Evolutionary conservation across 768 basidiomycete species (phyloP).

Genomic region (Boletus huronensis): DNA sequence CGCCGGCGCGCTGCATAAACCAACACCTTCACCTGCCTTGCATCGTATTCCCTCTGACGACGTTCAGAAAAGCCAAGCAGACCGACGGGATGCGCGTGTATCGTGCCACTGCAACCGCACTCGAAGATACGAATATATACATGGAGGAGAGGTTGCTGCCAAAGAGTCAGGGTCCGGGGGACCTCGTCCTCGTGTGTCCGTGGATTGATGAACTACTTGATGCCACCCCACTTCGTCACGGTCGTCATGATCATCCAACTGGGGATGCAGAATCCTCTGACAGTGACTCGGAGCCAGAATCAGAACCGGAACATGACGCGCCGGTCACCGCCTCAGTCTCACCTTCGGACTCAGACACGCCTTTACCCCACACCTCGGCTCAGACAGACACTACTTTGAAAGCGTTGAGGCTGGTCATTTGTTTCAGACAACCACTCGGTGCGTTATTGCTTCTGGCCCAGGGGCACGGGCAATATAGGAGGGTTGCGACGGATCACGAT

Average conservation of each 20-base stretch:
- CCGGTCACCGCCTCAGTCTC: not conserved
- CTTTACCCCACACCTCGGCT: not conserved
- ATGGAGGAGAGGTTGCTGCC: not conserved
- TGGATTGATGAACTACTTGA: conserved; percentile 18
- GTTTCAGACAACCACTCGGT: conserved; percentile 13
- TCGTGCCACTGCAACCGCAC: not conserved
- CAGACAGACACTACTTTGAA: not conserved
- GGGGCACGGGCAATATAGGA: conserved; percentile 8
- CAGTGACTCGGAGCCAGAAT: conserved; percentile 1
- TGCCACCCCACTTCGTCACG: not conserved
- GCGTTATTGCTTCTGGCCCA: conserved; percentile 11
- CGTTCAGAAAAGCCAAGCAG: not conserved
- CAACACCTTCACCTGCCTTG: conserved; percentile 17
- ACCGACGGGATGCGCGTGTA: conserved; percentile 1
- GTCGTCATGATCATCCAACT: not conserved
- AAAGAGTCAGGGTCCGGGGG: not conserved
- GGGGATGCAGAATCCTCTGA: not conserved
- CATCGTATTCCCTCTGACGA: conserved; percentile 13
- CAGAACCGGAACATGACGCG: not conserved
- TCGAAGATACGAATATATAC: conserved; percentile 13
- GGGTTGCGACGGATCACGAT: conserved; percentile 11
- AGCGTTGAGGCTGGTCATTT: conserved; percentile 3
- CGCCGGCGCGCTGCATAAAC: conserved; percentile 3
- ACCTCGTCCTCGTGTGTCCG: conserved; percentile 16
- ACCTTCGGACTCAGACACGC: not conserved